phyloP scores from a whole-genome alignment of 1,284 basidiomycete species.

The Polyporus tsugae region DNA sequence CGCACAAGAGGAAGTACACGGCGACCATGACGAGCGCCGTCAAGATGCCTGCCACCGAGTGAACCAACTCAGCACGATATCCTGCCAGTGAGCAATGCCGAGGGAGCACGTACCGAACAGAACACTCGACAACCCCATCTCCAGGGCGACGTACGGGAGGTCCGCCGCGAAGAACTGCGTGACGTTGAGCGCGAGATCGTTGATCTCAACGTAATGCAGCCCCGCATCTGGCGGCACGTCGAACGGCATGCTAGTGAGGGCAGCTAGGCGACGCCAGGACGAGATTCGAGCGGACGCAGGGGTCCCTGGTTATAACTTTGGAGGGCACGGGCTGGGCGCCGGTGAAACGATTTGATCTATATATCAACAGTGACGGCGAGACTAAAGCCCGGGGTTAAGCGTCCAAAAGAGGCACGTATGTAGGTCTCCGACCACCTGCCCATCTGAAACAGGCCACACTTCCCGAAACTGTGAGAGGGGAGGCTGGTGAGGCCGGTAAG shows the following conservation, averaged over 20 bases:
- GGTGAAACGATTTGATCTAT: neutral
- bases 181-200: conserved; percentile 2
- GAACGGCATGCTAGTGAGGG: neutral
- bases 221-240: neutral
- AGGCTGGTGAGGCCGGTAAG: neutral
- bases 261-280: neutral
- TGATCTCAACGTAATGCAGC: neutral
- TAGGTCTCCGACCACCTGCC: neutral
- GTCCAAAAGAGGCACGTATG: neutral
- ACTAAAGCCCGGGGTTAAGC: neutral
- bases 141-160: conserved; percentile 3
- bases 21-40: conserved; percentile 1
- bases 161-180: conserved; percentile 5
- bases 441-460: neutral
- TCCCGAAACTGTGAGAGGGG: neutral
- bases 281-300: neutral
- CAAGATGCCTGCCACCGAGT: neutral
- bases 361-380: neutral
- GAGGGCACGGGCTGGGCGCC: neutral
- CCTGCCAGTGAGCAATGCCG: neutral
- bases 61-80: too few relatives aligned
- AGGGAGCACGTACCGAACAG: conserved; percentile 1
- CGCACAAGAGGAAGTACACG: conserved; percentile 3
- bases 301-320: neutral
- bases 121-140: conserved; percentile 2